A percentile compares a stretch with the other conserved stretches of the same genome.
phyloP scores from a whole-genome alignment of 2,329 filamentous ascomycete species.

The Fusarium austroafricanum region DNA sequence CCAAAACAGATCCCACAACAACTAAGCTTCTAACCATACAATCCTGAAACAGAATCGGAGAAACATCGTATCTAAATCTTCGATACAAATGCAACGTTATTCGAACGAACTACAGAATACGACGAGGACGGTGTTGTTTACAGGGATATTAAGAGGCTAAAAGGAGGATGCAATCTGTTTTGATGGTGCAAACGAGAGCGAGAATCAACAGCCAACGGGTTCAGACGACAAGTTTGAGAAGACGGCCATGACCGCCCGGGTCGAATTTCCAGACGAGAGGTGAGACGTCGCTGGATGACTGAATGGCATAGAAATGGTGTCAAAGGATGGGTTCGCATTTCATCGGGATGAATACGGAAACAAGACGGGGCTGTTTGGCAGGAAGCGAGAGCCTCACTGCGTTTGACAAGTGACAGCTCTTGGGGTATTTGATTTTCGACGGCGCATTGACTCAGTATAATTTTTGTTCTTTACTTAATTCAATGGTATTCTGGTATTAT shows the following conservation, averaged over 20 bases:
- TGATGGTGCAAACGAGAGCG: constrained; percentile 9
- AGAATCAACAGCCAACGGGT: constrained; percentile 1
- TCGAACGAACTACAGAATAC: constrained; percentile 21
- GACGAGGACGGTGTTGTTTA: constrained; percentile 17
- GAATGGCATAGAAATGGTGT: constrained; percentile 48
- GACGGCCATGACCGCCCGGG: not conserved
- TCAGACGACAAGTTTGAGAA: constrained; percentile 14
- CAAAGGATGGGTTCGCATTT: constrained; percentile 48
- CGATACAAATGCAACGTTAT: constrained; percentile 26
- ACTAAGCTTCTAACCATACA: constrained; percentile 46
- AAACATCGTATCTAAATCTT: constrained; percentile 56
- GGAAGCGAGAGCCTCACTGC: constrained; percentile 33
- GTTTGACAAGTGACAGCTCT: constrained; percentile 32
- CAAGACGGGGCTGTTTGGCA: constrained; percentile 42
- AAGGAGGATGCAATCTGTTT: constrained; percentile 37
- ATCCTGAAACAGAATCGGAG: constrained; percentile 55
- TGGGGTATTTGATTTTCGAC: constrained; percentile 41
- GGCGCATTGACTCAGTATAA: constrained; percentile 43
- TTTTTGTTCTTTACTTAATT: constrained; percentile 40
- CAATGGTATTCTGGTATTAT: constrained; percentile 15
- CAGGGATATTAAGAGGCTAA: constrained; percentile 30
- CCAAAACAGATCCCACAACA: constrained; percentile 44
- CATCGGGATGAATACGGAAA: constrained; percentile 43
- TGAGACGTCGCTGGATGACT: constrained; percentile 29
- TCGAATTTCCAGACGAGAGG: constrained; percentile 15